Percentiles rank a stretch among this genome's conserved stretches.
These are phyloP conservation scores for Areca catechu DNA, from an alignment of 176 grass and related monocot genomes.

Conservation along the genomic window DNA sequence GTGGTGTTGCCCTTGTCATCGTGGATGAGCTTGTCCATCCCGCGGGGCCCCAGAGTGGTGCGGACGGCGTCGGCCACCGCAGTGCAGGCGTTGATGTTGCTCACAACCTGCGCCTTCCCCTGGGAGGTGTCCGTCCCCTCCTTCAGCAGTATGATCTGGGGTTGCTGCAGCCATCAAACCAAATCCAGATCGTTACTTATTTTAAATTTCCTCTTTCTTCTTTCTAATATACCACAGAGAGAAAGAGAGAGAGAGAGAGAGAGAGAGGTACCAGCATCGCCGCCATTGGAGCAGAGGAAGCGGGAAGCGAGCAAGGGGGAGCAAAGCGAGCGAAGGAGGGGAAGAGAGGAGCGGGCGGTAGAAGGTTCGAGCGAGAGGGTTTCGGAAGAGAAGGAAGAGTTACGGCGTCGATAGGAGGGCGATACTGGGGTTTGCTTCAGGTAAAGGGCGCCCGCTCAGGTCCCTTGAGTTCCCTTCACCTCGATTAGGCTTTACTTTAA, in stretches of 20 bases:
- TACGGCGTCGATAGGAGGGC: too few species aligned
- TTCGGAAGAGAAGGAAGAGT: too few species aligned
- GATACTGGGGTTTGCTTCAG: too few species aligned
- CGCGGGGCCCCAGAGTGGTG: slow-evolving; percentile 73
- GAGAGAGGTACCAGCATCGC: slow-evolving; percentile 34
- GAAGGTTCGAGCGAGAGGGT: too few species aligned
- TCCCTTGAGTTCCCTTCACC: too few species aligned
- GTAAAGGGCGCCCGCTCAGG: too few species aligned
- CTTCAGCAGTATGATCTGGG: slow-evolving; percentile 97
- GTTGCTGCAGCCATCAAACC: slow-evolving; percentile 43
- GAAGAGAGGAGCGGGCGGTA: too few species aligned
- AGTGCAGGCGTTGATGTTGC: slow-evolving; percentile 93
- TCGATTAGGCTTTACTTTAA: too few species aligned
- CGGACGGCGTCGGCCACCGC: slow-evolving; percentile 70
- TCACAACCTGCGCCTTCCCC: slow-evolving; percentile 73
- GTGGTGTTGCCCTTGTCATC: slow-evolving; percentile 86
- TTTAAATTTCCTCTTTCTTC: too few species aligned
- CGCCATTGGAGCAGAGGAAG: slow-evolving; percentile 26
- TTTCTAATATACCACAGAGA: background rate
- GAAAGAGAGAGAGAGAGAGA: background rate
- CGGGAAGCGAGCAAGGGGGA: background rate
- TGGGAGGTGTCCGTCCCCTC: slow-evolving; percentile 96
- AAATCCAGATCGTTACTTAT: background rate
- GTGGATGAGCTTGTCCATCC: slow-evolving; percentile 97
- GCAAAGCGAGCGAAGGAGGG: too few species aligned